A percentile compares a stretch with the other conserved stretches of the same genome.
phyloP scores from a whole-genome alignment of 2,329 filamentous ascomycete genomes.

The Fusarium compactum region DNA sequence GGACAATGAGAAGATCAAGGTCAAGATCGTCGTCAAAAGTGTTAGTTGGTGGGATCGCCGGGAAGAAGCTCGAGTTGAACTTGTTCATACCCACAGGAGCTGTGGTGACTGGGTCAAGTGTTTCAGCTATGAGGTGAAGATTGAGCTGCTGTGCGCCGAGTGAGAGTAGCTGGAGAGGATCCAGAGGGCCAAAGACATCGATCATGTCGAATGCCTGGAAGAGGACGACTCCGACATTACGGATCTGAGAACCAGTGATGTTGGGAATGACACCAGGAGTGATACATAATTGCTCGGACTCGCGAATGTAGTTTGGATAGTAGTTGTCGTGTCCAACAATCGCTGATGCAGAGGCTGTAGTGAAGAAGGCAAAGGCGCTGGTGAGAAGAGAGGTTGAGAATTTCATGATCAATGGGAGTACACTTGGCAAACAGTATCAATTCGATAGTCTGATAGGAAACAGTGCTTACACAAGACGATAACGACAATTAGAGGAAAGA shows the following conservation, averaged over 20 bases:
- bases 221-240: constrained; percentile 57
- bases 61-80: constrained; percentile 53
- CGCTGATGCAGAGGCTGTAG: constrained; percentile 17
- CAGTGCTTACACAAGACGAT: not conserved
- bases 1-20: constrained; percentile 72
- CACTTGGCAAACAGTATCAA: constrained; percentile 16
- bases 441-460: not conserved
- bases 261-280: constrained; percentile 40
- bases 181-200: constrained; percentile 62
- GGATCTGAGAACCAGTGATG: constrained; percentile 37
- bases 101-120: constrained; percentile 57
- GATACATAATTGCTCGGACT: constrained; percentile 31
- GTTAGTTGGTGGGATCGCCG: constrained; percentile 56
- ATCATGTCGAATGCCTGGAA: constrained; percentile 60
- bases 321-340: not conserved
- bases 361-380: constrained; percentile 19
- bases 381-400: constrained; percentile 30
- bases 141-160: constrained; percentile 50
- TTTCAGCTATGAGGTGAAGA: constrained; percentile 57
- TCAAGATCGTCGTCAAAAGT: constrained; percentile 66
- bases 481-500: not conserved
- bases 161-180: constrained; percentile 58
- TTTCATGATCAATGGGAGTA: constrained; percentile 30
- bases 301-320: not conserved
- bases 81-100: constrained; percentile 48